Evolutionary conservation across 176 grass and related monocot species (phyloP).

Genomic region (Triticum urartu): DNA sequence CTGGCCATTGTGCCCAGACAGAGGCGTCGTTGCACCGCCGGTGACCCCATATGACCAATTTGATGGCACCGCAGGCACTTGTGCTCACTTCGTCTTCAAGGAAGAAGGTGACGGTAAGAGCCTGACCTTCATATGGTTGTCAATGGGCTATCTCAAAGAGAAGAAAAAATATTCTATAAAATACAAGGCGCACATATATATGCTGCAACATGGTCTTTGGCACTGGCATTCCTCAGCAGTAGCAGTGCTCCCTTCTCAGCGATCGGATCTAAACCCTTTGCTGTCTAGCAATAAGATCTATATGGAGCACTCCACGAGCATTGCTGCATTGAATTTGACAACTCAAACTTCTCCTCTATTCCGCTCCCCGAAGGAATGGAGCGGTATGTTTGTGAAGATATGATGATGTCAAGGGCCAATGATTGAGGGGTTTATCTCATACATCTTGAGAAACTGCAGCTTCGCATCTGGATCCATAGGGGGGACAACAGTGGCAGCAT

Average conservation of each 20-base stretch:
- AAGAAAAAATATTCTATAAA: not conserved
- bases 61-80: not conserved
- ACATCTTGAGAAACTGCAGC: not conserved
- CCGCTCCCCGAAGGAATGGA: not conserved
- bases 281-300: not conserved
- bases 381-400: not conserved
- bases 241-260: not conserved
- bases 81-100: not conserved
- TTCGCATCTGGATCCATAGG: not conserved
- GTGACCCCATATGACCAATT: not conserved
- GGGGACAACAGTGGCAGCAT: not conserved
- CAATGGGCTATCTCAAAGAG: not conserved
- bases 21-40: not conserved
- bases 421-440: not conserved
- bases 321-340: not conserved
- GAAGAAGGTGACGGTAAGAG: not conserved
- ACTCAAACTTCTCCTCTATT: not conserved
- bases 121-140: not conserved
- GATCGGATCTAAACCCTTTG: not conserved
- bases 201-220: not conserved
- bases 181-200: not conserved
- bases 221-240: not conserved
- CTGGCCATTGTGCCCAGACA: not conserved
- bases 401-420: not conserved
- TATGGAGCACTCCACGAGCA: not conserved